These are phyloP conservation scores for Trametes coccinea DNA, from an alignment of 768 basidiomycete species.

Conservation along the genomic window DNA sequence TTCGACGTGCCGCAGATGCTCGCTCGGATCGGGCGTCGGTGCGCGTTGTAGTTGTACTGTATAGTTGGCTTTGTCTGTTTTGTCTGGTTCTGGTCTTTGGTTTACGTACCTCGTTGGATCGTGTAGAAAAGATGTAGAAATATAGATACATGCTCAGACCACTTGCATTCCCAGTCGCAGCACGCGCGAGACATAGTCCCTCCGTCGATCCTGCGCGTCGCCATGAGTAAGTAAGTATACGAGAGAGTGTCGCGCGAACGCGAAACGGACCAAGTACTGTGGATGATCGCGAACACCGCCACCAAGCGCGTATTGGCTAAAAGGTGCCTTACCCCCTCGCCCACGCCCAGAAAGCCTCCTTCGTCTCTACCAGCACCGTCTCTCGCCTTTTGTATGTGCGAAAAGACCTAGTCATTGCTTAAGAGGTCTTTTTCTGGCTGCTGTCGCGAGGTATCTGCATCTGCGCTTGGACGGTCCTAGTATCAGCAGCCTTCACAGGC, in stretches of 20 bases:
- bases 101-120: neutral
- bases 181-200: no score
- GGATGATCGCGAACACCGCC: neutral
- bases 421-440: no score
- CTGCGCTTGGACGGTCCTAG: no score
- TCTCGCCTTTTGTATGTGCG: neutral
- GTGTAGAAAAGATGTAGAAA: constrained; percentile 3
- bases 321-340: neutral
- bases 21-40: neutral
- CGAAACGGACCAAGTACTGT: neutral
- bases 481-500: no score
- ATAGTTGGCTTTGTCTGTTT: neutral
- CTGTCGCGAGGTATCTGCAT: no score
- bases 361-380: neutral
- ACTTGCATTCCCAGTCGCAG: neutral
- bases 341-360: no score
- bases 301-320: neutral
- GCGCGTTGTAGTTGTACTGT: constrained; percentile 1
- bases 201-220: no score
- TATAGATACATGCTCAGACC: neutral
- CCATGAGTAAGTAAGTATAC: no score
- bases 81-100: neutral
- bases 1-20: neutral
- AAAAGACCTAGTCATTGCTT: no score
- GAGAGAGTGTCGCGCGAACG: neutral